These are phyloP conservation scores for Globisporangium alternatum DNA, from an alignment of 352 stramenopile genomes.

Conservation along the genomic window DNA sequence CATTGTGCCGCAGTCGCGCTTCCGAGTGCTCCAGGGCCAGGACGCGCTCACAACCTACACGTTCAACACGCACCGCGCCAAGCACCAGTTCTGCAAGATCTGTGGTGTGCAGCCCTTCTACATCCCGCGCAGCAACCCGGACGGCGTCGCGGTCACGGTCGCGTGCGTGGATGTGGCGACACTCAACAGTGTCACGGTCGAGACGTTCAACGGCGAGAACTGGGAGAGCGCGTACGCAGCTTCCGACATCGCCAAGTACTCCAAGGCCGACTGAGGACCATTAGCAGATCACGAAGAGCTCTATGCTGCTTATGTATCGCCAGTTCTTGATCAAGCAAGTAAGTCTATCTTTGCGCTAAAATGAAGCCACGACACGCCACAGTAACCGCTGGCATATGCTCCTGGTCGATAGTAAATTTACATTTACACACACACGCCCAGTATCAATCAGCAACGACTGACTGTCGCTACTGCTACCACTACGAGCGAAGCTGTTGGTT, in stretches of 20 bases:
- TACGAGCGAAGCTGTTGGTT: too few species aligned
- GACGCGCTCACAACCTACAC: slow-evolving; percentile 71
- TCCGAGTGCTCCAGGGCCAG: slow-evolving; percentile 43
- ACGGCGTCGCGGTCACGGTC: slow-evolving; percentile 74
- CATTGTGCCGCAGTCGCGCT: slow-evolving; percentile 57
- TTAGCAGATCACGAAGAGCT: too few species aligned
- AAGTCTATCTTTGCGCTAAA: too few species aligned
- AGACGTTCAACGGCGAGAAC: slow-evolving; percentile 72
- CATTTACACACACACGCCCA: too few species aligned
- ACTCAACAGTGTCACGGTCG: slow-evolving; percentile 49
- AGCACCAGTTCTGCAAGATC: slow-evolving; percentile 78
- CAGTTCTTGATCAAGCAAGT: too few species aligned
- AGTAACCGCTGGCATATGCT: too few species aligned
- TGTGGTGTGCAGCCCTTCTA: slow-evolving; percentile 85
- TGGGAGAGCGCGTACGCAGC: slow-evolving; percentile 48
- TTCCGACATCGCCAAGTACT: slow-evolving; percentile 41
- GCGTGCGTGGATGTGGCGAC: slow-evolving; percentile 56
- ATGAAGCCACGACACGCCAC: too few species aligned
- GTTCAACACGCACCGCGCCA: slow-evolving; percentile 76
- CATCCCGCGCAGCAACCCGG: slow-evolving; percentile 75
- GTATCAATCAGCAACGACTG: too few species aligned
- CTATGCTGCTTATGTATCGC: too few species aligned
- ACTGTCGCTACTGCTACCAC: too few species aligned
- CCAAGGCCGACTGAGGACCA: slow-evolving; percentile 18
- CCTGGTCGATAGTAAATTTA: too few species aligned